These are phyloP conservation scores for Solanum bulbocastanum DNA, from an alignment of 257 asterid species.

Conservation along the genomic window DNA sequence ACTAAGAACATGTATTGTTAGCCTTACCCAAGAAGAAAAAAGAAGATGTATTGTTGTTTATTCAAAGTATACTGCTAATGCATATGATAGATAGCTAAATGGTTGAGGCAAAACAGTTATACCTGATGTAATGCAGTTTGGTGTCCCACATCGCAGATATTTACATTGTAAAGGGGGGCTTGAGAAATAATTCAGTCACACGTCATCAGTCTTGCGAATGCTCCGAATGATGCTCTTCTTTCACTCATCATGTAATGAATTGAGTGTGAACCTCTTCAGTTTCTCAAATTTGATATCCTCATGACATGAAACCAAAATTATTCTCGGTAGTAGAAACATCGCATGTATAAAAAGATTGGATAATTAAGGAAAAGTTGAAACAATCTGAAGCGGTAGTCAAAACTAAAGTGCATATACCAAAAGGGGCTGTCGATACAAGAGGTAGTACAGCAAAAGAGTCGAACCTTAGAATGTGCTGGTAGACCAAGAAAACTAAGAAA, in stretches of 20 bases:
- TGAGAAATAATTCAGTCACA: neutral
- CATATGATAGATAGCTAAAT: neutral
- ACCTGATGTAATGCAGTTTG: neutral
- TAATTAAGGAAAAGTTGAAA: neutral
- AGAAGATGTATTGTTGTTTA: neutral
- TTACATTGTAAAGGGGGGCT: neutral
- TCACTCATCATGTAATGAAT: neutral
- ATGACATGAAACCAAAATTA: neutral
- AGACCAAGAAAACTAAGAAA: neutral
- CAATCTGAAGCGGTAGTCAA: neutral
- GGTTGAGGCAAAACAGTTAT: neutral
- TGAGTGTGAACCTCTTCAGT: neutral
- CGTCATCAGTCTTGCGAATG: neutral
- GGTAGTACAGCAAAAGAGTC: neutral
- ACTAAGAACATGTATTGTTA: neutral
- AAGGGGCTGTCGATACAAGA: neutral
- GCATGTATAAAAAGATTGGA: neutral
- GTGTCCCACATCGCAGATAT: neutral
- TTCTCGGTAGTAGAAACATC: neutral
- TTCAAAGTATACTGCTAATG: neutral
- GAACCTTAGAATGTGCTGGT: neutral
- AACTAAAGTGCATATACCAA: neutral
- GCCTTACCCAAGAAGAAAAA: neutral
- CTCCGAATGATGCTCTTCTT: neutral
- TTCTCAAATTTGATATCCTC: neutral